Conservation (phyloP, 2,329 filamentous ascomycete species). For the Talaromyces sp. region DNA sequence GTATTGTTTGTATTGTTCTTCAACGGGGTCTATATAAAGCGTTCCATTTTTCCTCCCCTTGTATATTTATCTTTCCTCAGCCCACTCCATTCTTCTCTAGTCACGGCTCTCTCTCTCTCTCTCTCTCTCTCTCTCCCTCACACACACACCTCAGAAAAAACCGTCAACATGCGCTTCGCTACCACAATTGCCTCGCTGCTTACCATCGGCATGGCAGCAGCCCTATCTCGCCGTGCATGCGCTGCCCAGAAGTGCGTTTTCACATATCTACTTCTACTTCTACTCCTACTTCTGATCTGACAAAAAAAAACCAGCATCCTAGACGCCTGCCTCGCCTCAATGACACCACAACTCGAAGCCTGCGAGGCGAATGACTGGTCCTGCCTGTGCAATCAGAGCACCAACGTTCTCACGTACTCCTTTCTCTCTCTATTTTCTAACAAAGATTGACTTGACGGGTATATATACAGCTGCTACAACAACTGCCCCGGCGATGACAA, state of each 20-base stretch:
- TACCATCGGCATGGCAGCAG: constrained; percentile 14
- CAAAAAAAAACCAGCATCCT: constrained; percentile 37
- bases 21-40: not conserved
- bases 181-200: constrained; percentile 13
- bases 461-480: constrained; percentile 55
- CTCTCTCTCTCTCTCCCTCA: not conserved
- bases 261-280: not conserved
- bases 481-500: constrained; percentile 54
- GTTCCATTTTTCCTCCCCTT: not conserved
- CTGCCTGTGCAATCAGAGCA: constrained; percentile 57
- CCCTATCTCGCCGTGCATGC: constrained; percentile 11
- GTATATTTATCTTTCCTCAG: not conserved
- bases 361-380: constrained; percentile 49
- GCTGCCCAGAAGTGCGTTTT: constrained; percentile 16
- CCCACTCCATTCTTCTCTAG: not conserved
- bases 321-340: constrained; percentile 43
- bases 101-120: not conserved
- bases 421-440: not conserved
- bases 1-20: not conserved
- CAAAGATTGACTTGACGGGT: not conserved
- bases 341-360: constrained; percentile 36
- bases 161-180: constrained; percentile 14
- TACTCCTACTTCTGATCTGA: not conserved
- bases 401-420: constrained; percentile 46
- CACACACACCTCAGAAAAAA: not conserved